Base-by-base conservation (phyloP, 495 filamentous ascomycete genomes). In the Hypoxylon perforatum region DNA sequence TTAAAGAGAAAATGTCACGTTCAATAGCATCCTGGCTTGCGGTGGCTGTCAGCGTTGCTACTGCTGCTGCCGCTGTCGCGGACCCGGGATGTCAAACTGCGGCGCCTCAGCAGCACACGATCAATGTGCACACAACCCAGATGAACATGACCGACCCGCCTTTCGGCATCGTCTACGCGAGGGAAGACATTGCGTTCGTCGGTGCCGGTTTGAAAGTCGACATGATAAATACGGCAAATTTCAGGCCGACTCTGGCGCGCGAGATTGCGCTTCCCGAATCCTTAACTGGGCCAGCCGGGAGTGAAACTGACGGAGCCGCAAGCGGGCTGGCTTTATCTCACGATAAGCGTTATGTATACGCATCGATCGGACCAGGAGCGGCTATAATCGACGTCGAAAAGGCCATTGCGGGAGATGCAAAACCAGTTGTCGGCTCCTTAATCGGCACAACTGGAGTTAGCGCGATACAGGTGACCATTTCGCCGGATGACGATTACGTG, bases 401-500 rank as follows among this genome's bases (percentile, higher is more conserved):
- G 44, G 69, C 71, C 19, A 33, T 63, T 28, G 42, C 55, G 18
- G 68, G 69, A 4, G 64, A 50, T 42, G 22, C 60, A 6, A 56
- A 72, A 19, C 60, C 69, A 21, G 30, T 74, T 36, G 69, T 70
- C 21, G 69, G 65, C 42, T 10, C 53, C 17, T 33, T 71, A 11
- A 58, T 12, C 30, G 61, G 63, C 30, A 63, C 48, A 19, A 65
- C 65, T 12, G 73, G 73, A 9, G 44, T 41, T 25, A 57, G 46
- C 23, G 62, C 73, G 12, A 63, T 75, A 11, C 54, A 69, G 50
- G 63, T 72, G 15, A 72, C 68, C 12, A n/a, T 66, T 17, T 63
- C 51, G 19, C 23, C 25, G 35, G 59, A 76, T 52, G 63, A 74
- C 15, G 22, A 63, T 14, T 73, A 73, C 39, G 69, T 49, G 9